Conservation (phyloP, 805 yeast genomes). For the Yarrowia keelungensis region DNA sequence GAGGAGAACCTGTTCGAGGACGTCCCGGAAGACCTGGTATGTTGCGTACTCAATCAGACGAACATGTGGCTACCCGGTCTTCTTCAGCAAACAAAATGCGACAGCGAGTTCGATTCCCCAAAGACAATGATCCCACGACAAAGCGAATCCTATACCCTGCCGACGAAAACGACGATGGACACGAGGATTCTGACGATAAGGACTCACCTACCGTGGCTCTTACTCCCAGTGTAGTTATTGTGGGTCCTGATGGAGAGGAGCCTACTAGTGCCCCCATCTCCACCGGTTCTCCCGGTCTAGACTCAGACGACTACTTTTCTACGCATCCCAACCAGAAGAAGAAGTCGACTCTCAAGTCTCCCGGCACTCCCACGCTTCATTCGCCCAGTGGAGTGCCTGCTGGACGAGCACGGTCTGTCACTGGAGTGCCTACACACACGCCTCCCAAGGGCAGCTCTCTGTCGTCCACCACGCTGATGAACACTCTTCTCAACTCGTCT, state of each 20-base stretch:
- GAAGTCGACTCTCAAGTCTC: constrained; percentile 22
- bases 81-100: constrained; percentile 10
- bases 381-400: not conserved
- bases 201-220: not conserved
- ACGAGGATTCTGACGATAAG: constrained; percentile 28
- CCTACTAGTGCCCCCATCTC: not conserved
- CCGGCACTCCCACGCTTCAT: constrained; percentile 3
- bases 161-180: constrained; percentile 40
- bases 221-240: constrained; percentile 18
- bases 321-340: constrained; percentile 10
- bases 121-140: constrained; percentile 44
- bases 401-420: not conserved
- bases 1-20: constrained; percentile 16
- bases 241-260: not conserved
- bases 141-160: constrained; percentile 44
- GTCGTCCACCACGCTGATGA: constrained; percentile 35
- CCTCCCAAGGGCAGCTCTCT: constrained; percentile 25
- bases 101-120: constrained; percentile 46
- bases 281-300: not conserved
- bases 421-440: constrained; percentile 7
- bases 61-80: constrained; percentile 14
- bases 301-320: constrained; percentile 18
- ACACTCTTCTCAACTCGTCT: constrained; percentile 36
- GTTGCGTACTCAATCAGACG: constrained; percentile 36
- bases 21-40: constrained; percentile 22